Evolutionary conservation across 768 basidiomycete genomes (phyloP), one percentile per base, ranked within the genome.

Genomic region (Heimioporus sp.): DNA sequence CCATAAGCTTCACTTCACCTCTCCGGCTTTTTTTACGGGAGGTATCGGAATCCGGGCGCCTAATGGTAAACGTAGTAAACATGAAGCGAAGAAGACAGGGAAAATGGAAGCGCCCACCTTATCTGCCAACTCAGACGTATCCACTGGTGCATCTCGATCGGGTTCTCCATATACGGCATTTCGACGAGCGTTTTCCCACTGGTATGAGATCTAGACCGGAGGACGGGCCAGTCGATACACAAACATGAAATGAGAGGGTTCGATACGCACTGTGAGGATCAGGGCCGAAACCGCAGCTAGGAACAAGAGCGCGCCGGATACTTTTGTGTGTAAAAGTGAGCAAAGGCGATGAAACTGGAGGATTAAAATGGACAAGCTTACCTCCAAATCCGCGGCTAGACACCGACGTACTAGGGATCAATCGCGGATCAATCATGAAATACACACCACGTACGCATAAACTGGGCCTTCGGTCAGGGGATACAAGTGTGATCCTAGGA

Each of bases 101-200:
- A 28, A 28, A 28, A 3, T 28, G 24, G 24, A 6, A 6, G 24
- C 24, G 6, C 24, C 24, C 54, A 82, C 85, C 70, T 82, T 74
- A 60, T 89, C 87, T 1, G 87, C 87, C 8, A 86, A 63, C 54
- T 85, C 78, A 21, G 76, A 73, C 1, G 83, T 87, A 57, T 89
- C 80, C n/a, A 89, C 81, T 19, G 70, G 76, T 7, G 72, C 73
- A 51, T 77, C 68, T 10, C 68, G 68, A 47, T 72, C 66, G 2
- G 76, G 78, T 48, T 73, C 74, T 1, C 87, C 87, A 51, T 82
- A 79, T 28, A 69, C 52, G 40, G 65, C 68, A 59, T 88, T 76
- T 36, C 86, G 72, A 16, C 74, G 73, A 5, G 73, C 70, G 53
- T 89, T 89, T 30, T 87, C 86, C 60, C 66, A 57, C 36, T 80